Base-by-base conservation (phyloP, 352 stramenopile species). In the Phytophthora aleatoria region DNA sequence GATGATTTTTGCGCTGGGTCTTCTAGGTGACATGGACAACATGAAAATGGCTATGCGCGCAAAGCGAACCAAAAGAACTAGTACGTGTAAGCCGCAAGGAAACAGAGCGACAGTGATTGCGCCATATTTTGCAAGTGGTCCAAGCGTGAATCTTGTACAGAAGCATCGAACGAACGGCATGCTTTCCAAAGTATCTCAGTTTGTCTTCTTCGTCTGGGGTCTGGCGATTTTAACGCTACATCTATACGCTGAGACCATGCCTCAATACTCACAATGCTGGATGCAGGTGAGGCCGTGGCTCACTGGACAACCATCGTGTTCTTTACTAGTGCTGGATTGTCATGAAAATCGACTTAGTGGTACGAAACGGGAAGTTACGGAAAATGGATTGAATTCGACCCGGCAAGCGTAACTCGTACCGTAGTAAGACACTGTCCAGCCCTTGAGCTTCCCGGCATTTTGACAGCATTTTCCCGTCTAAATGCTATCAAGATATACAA, bases 401-500 rank as follows among this genome's bases (percentile, higher is more conserved):
- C 56, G 10, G 31, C 36, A 11, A 66, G 52, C 4, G 38, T 69
- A 20, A 60, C 61, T 15, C 50, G 16, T 3, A n/a, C 48, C 3
- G 35, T 69, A 24, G 24, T 69, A 20, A 45, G 49, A 7, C 65
- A 73, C 24, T 73, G 65, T 8, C 49, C 44, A 1, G 13, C 10
- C 2, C 48, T 73, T 16, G 36, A 73, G 20, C 33, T 73, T 27
- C 59, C 65, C 1, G 11, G 33, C 3, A 33, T 35, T 6, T 12
- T 73, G 7, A 59, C 27, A 39, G 9, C 44, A 9, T 57, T 69
- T 27, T 56, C 42, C 8, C 27, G 16, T 9, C 20, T 73, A 38
- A 53, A 66, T n/a, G 33, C 28, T 12, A 27, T 76, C 3, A 73
- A 76, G 47, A 42, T 76, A 10, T 76, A 76, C 38, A 72, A 72